These are phyloP conservation scores for Lepraria neglecta DNA, from an alignment of 495 filamentous ascomycete species.

Conservation along the genomic window DNA sequence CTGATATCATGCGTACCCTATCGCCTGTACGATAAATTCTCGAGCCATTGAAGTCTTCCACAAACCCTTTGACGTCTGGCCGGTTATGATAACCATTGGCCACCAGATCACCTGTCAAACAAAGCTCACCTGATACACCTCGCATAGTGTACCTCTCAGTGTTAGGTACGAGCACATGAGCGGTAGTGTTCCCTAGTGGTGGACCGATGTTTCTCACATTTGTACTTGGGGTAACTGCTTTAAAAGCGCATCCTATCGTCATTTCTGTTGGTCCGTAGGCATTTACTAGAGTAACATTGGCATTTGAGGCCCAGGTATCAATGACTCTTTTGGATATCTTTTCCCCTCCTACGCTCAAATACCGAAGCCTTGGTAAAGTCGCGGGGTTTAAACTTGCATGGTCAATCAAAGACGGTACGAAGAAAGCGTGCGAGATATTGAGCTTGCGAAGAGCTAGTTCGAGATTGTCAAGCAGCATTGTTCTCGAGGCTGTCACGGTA, in stretches of 20 bases:
- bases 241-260: constrained; percentile 81
- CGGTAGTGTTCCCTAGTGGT: constrained; percentile 75
- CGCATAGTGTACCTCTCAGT: constrained; percentile 63
- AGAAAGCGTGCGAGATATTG: constrained; percentile 65
- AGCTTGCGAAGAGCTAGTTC: constrained; percentile 55
- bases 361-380: constrained; percentile 33
- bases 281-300: constrained; percentile 39
- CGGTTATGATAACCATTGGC: constrained; percentile 83
- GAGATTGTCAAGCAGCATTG: constrained; percentile 35
- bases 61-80: constrained; percentile 48
- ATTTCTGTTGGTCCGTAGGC: constrained; percentile 80
- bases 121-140: constrained; percentile 82
- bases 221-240: constrained; percentile 61
- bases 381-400: constrained; percentile 30
- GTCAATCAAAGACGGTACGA: constrained; percentile 36
- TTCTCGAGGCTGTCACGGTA: constrained; percentile 31
- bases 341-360: constrained; percentile 42
- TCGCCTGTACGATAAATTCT: constrained; percentile 48
- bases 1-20: constrained; percentile 41
- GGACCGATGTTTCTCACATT: constrained; percentile 79
- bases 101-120: constrained; percentile 77
- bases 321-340: constrained; percentile 42
- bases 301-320: constrained; percentile 38
- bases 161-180: constrained; percentile 66
- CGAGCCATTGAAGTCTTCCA: constrained; percentile 34